Evolutionary conservation across 2,329 filamentous ascomycete genomes (phyloP).

Genomic region (Rhinocladiella similis): DNA sequence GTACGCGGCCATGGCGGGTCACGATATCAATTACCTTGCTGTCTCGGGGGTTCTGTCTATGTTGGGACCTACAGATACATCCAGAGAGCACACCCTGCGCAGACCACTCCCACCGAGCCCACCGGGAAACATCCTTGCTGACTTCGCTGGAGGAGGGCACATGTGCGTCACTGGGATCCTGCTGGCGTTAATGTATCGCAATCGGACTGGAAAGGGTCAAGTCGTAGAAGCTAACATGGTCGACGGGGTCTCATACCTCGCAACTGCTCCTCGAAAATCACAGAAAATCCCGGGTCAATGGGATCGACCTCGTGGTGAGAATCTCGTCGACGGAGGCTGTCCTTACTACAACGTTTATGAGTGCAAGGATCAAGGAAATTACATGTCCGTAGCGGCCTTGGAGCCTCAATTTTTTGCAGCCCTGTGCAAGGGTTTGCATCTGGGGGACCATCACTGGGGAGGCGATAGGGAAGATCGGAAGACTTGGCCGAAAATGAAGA

Average conservation of each 20-base stretch:
- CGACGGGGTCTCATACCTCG: conserved; percentile 77
- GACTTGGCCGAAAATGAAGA: conserved; percentile 67
- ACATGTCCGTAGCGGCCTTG: conserved; percentile 83
- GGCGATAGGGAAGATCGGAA: conserved; percentile 58
- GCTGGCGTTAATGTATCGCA: conserved; percentile 63
- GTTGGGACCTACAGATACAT: conserved; percentile 63
- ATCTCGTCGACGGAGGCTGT: conserved; percentile 78
- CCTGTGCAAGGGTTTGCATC: conserved; percentile 65
- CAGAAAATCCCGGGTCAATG: conserved; percentile 62
- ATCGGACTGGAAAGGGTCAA: conserved; percentile 68
- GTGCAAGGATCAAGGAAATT: conserved; percentile 69
- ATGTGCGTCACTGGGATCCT: conserved; percentile 79
- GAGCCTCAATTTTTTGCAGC: conserved; percentile 80
- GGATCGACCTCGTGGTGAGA: conserved; percentile 65
- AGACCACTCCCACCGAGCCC: conserved; percentile 65
- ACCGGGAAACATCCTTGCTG: conserved; percentile 79
- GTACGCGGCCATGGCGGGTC: conserved; percentile 84
- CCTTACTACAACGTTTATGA: conserved; percentile 89
- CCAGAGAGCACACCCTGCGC: too few relatives aligned
- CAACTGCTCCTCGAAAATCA: conserved; percentile 71
- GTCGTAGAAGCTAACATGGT: conserved; percentile 97
- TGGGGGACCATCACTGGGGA: conserved; percentile 48
- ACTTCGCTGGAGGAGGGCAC: conserved; percentile 87
- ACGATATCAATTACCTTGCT: conserved; percentile 95
- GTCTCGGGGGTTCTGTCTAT: conserved; percentile 77